Evolutionary conservation across 148 eudicot species (phyloP).

Genomic region (Agrostemma githago): DNA sequence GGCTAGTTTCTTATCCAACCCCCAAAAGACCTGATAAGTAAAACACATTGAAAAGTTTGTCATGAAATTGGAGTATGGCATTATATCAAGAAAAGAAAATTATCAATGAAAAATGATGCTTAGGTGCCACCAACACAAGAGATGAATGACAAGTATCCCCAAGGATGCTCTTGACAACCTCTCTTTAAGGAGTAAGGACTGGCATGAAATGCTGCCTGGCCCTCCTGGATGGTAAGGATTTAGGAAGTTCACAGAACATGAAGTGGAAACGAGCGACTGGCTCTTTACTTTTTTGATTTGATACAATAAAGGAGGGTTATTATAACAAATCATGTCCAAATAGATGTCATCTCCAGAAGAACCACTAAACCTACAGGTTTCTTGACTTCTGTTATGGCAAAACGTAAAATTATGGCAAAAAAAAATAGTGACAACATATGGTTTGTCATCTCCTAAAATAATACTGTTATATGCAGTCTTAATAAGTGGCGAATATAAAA

Average conservation of each 20-base stretch:
- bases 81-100: background rate
- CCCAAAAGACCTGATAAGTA: constrained; percentile 89
- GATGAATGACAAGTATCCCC: background rate
- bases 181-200: background rate
- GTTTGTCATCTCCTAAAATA: background rate
- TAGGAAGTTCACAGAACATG: background rate
- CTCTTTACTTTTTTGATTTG: background rate
- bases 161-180: background rate
- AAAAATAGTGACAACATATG: background rate
- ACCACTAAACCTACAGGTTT: background rate
- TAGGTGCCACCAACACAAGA: background rate
- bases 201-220: background rate
- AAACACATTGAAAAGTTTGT: background rate
- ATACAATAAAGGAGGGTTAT: background rate
- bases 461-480: background rate
- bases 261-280: background rate
- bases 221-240: background rate
- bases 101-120: background rate
- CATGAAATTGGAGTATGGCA: background rate
- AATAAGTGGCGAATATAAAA: background rate
- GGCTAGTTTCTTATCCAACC: constrained; percentile 95
- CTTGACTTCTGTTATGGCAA: background rate
- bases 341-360: background rate
- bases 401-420: background rate
- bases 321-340: background rate